Evolutionary conservation across 441 rosid genomes (phyloP), one percentile per base, ranked within the genome.

Genomic region (Populus trichocarpa): DNA sequence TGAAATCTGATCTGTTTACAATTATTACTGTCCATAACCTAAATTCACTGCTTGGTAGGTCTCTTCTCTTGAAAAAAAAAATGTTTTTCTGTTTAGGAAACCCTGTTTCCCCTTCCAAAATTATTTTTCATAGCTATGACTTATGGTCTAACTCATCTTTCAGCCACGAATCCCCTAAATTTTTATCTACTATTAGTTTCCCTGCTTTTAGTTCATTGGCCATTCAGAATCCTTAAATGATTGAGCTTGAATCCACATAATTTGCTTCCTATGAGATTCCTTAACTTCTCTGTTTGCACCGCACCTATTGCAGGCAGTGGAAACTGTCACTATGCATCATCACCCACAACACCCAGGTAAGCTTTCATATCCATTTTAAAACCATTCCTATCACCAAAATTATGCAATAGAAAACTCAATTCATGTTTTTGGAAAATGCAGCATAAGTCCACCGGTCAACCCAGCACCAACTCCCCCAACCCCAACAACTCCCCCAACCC

Each of bases 331-430:
- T 93, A 50, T 71, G 25, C 91, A 79, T 82, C 66, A 11, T 61
- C 94, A 71, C 61, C 94, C 40, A 78, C 87, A 81, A 70, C 90
- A 81, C 77, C 91, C 70, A 88, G 95, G 99, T 96, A 88, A 80
- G 71, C 30, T 79, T 82, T 75, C 73, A 81, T 30, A 75, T 76
- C 76, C 78, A 67, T 30, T 63, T 14, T 36, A 20, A 50, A 73
- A n/a, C 33, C 78, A 33, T 57, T 28, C 73, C 73, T 77, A 3
- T 61, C 79, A 80, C 42, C 25, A 68, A 79, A 40, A 74, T 35
- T 5, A 70, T 78, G 8, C 13, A 40, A 76, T 66, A 30, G 35
- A 75, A 71, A 30, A 59, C 73, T 77, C 23, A 85, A 78, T 77
- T 65, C 2, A 74, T 12, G 5, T 61, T 74, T 61, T 83, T 66